Base-by-base conservation (phyloP, 768 basidiomycete species). In the Rhodotorula graminis region DNA sequence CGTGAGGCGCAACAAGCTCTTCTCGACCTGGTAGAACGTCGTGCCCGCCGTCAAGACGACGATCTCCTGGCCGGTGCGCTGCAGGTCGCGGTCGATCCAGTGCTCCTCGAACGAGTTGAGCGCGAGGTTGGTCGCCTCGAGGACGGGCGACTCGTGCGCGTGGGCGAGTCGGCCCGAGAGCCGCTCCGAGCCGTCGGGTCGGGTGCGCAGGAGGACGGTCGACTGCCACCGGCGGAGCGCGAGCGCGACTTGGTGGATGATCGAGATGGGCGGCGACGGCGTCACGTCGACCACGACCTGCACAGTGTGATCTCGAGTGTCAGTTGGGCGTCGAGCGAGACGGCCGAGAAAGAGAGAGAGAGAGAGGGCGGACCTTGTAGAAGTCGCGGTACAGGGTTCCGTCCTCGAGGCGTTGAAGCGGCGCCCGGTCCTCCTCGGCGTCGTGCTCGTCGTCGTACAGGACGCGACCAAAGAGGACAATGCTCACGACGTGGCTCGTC, bases 121-220 rank as follows among this genome's bases (percentile, higher is more conserved):
- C 1, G 88, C 91, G 58, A 99, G 85, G 78, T 98, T 98, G 64
- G 98, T 84, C 3, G 93, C 92, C 81, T 98, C 96, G 11, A 98
- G 85, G n/a, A 98, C 84, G 53, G 93, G 93, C 1, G 93, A 93
- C 75, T 98, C 93, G 77, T 95, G 92, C 0, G 96, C 95, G 80
- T 86, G 88, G 0, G 90, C 91, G 44, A 94, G 82, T 42, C 85
- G 85, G 5, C 93, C 93, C 21, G 92, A 87, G 23, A 93, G 84
- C 25, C 90, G 66, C 12, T 72, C 58, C 0, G 42, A 47, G 16
- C 74, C 74, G 37, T 65, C 87, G 37, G 87, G 87, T 12, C 62
- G 64, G 10, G 37, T 68, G 42, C 72, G 69, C 6, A 73, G 65
- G 57, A 68, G 64, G 42, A 73, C 72, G 16, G 53, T 40, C 23